phyloP scores from a whole-genome alignment of 2,329 filamentous ascomycete genomes.

The Nakataea oryzae region DNA sequence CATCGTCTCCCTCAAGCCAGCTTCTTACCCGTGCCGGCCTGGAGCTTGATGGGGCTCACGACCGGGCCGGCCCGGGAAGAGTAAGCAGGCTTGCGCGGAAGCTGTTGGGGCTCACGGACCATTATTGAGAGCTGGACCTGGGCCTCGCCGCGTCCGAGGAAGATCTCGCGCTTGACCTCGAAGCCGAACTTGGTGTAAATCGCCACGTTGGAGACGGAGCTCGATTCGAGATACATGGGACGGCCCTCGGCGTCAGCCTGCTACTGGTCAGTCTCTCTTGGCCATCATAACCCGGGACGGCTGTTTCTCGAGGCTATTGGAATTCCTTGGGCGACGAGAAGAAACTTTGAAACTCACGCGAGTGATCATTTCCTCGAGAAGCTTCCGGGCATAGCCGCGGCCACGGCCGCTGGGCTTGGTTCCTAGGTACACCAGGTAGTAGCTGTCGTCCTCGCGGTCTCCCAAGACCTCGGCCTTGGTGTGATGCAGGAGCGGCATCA shows the following conservation, averaged over 20 bases:
- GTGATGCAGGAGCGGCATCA: slow-evolving; percentile 63
- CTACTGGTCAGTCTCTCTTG: neutral
- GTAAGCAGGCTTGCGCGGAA: neutral
- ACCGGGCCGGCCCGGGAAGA: neutral
- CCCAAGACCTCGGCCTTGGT: slow-evolving; percentile 63
- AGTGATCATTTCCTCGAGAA: slow-evolving; percentile 59
- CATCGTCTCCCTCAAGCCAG: neutral
- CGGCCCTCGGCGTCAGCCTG: slow-evolving; percentile 59
- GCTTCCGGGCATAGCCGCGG: slow-evolving; percentile 60
- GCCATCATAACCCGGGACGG: too few species aligned
- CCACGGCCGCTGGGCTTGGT: slow-evolving; percentile 61
- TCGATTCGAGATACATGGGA: slow-evolving; percentile 71
- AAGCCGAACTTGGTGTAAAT: slow-evolving; percentile 75
- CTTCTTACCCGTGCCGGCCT: neutral
- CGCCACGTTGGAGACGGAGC: slow-evolving; percentile 52
- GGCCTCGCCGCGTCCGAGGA: slow-evolving; percentile 44
- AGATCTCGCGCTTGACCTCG: slow-evolving; percentile 50
- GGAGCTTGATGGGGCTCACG: slow-evolving; percentile 2
- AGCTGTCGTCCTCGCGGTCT: slow-evolving; percentile 54
- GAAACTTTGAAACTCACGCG: slow-evolving; percentile 32
- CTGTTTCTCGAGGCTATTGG: neutral
- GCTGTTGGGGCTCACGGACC: slow-evolving; percentile 56
- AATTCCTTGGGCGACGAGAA: neutral
- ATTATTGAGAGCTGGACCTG: slow-evolving; percentile 67
- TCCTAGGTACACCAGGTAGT: slow-evolving; percentile 78